Percentiles rank a stretch among this genome's conserved stretches.
These are phyloP conservation scores for Pneumocystis sp. DNA, from an alignment of 1,139 yeast species.

Conservation along the genomic window DNA sequence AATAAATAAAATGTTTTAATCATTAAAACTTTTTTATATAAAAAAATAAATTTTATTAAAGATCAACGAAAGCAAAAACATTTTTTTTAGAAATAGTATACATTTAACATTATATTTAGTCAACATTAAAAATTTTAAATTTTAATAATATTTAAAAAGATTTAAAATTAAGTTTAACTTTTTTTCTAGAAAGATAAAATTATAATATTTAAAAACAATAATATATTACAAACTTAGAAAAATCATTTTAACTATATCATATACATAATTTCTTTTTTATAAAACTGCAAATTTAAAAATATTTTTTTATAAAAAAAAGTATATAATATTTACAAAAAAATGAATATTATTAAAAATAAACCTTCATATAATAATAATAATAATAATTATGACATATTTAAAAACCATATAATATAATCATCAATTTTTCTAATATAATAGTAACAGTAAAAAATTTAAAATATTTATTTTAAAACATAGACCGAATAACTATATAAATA, in stretches of 20 bases:
- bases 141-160: too few species aligned
- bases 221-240: too few species aligned
- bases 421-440: slow-evolving; percentile 83
- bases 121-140: too few species aligned
- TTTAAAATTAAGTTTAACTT: too few species aligned
- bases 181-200: too few species aligned
- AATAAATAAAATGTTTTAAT: too few species aligned
- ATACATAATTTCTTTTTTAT: too few species aligned
- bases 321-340: slow-evolving; percentile 69
- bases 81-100: neutral
- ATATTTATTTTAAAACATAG: slow-evolving; percentile 57
- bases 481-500: slow-evolving; percentile 52
- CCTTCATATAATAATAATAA: slow-evolving; percentile 84
- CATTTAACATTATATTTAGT: too few species aligned
- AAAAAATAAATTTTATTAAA: neutral
- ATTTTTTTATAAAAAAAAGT: neutral
- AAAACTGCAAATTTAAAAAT: slow-evolving; percentile 27
- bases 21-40: neutral
- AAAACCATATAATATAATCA: slow-evolving; percentile 72
- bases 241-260: too few species aligned
- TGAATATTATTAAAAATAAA: slow-evolving; percentile 92
- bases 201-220: too few species aligned
- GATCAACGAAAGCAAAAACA: neutral
- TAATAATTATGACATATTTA: slow-evolving; percentile 79
- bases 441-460: slow-evolving; percentile 51